A percentile compares a stretch with the other conserved stretches of the same genome.
Evolutionary conservation across 2,329 filamentous ascomycete genomes (phyloP).

Genomic region (Cercospora sp.): DNA sequence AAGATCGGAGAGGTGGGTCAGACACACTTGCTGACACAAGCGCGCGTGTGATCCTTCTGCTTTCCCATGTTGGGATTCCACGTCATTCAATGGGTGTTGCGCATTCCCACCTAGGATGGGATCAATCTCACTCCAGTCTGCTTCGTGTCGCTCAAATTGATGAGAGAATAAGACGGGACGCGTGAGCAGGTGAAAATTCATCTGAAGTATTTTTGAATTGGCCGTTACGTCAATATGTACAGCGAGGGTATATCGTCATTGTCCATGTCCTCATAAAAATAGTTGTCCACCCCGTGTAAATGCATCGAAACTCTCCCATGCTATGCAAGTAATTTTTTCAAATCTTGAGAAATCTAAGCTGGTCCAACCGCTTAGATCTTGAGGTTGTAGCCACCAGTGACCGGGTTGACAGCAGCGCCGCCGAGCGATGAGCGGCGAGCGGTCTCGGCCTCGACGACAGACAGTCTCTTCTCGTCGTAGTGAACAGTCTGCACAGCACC

Average conservation of each 20-base stretch:
- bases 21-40: constrained; percentile 3
- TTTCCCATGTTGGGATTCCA: background rate
- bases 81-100: background rate
- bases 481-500: constrained; percentile 38
- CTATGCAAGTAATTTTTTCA: background rate
- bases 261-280: background rate
- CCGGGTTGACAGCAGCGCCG: constrained; percentile 30
- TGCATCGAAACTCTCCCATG: constrained; percentile 4
- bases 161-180: background rate
- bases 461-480: constrained; percentile 39
- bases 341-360: background rate
- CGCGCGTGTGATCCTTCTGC: background rate
- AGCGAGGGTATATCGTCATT: constrained; percentile 2
- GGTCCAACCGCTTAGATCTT: constrained; percentile 2
- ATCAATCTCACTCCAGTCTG: background rate
- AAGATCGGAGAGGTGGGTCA: background rate
- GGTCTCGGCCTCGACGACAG: constrained; percentile 31
- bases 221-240: constrained; percentile 3
- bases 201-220: background rate
- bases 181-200: background rate
- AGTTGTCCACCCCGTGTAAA: background rate
- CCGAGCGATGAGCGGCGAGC: constrained; percentile 32
- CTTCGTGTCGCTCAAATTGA: background rate
- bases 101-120: background rate
- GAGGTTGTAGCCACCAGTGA: constrained; percentile 32